Evolutionary conservation across 2,329 filamentous ascomycete species (phyloP), one percentile per base, ranked within the genome.

Genomic region (Penicillium sp.): DNA sequence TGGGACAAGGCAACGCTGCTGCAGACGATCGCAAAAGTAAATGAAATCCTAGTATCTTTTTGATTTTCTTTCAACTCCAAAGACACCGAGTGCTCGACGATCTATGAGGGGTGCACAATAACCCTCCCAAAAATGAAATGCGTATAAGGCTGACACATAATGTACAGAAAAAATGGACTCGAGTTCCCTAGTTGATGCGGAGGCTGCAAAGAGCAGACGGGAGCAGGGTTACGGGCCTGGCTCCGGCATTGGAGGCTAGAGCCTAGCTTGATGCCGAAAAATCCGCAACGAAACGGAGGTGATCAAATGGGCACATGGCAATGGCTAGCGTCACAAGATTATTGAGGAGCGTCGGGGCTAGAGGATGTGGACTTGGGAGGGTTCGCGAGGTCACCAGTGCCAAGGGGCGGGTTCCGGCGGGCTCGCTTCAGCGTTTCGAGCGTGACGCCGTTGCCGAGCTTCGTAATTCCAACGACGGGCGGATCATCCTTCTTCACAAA

Each of bases 401-500:
- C 62, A 26, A 71, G 63, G 9, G 81, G 77, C 52, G 87, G 69
- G 63, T 82, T 77, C 65, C 83, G 80, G 70, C 90, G 81, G 42
- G 90, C 87, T 61, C 83, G 82, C 76, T 89, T 93, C 65, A 98
- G 73, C 37, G 86, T 84, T 59, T 91, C 88, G 62, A 91, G 71
- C 24, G 90, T 95, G 27, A 95, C 69, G 7, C 90, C 90, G 50
- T 89, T 77, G 34, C 79, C 82, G 46, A 98, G 73, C 71, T 95
- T 96, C 18, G 90, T 97, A 54, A 96, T 83, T 28, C 93, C 93
- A 65, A 98, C 91, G 34, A 95, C 81, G 0, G 93, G 83, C 3
- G 90, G 78, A 61, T 96, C 93, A 6, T 89, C 90, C 72, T 88
- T 96, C 76, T 85, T 89, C 32, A 96, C 90, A 65, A 97, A 95